Evolutionary conservation across 2,329 filamentous ascomycete genomes (phyloP), one percentile per base, ranked within the genome.

Genomic region (Monilinia laxa): DNA sequence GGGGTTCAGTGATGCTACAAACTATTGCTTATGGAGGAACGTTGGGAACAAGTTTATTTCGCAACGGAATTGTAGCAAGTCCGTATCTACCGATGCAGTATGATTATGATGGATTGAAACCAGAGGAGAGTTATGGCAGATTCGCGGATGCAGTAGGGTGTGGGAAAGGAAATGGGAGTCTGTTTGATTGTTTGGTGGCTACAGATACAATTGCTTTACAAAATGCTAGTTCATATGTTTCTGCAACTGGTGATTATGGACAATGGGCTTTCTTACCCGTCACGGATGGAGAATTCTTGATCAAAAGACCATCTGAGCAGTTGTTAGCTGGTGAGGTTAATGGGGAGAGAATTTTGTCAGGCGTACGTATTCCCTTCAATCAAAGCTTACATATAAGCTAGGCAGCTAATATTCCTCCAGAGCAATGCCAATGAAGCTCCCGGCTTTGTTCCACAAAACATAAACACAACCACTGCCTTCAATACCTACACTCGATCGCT

Each of bases 31-130:
- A 65, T 54, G 66, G 68, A 10, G 71, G 72, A 1, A 66, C 25
- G 2, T 42, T 66, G 2, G 64, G 56, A 5, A 62, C 56, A 4
- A 54, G 35, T 20, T 62, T 66, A 12, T 66, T 60, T n/a, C 45
- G 62, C 2, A 69, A 68, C 58, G 70, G 64, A 6, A 78, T 70
- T 74, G 78, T 64, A 72, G 77, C 63, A 66, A 81, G 79, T 20
- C 84, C 84, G 2, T 87, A 83, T 70, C 74, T 85, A 0, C 83
- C 84, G 0, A 80, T 81, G 66, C 83, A 86, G 70, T 84, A 82
- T 71, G 76, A 76, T 38, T 84, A 81, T 71, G 76, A 80, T 64
- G 81, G 79, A 42, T 75, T 73, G 62, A 71, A 79, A 0, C 81
- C 82, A 0, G 77, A 78, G 0, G 75, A 80, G 35, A 70, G 76